Evolutionary conservation across 148 eudicot genomes (phyloP).

Genomic region (Rhododendron molle): DNA sequence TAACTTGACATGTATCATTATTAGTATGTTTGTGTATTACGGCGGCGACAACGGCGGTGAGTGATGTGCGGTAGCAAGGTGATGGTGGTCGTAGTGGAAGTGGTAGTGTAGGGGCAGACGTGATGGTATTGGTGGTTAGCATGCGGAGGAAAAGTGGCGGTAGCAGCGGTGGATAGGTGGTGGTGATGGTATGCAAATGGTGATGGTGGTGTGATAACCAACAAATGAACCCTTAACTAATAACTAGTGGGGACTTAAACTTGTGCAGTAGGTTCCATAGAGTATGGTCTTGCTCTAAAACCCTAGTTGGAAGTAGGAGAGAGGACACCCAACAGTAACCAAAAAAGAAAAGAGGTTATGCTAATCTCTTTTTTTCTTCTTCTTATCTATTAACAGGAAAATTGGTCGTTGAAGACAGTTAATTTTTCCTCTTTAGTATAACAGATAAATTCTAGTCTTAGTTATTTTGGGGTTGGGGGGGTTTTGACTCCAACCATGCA

Average conservation of each 20-base stretch:
- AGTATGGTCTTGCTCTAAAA: not conserved
- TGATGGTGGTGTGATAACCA: no score
- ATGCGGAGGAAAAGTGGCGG: not conserved
- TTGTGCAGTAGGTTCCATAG: not conserved
- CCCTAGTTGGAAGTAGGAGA: not conserved
- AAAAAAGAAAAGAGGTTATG: not conserved
- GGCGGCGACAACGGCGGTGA: fast-evolving
- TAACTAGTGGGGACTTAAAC: not conserved
- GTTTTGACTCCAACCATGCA: not conserved
- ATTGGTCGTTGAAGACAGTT: not conserved
- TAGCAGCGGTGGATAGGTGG: not conserved
- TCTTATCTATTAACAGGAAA: not conserved
- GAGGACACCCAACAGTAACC: not conserved
- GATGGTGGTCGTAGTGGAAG: not conserved
- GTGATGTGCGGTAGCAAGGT: no score
- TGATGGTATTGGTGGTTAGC: not conserved
- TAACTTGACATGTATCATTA: not conserved
- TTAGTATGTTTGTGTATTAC: not conserved
- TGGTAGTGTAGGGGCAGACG: no score
- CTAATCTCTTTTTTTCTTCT: not conserved
- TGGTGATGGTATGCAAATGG: not conserved
- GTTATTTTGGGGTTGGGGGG: not conserved
- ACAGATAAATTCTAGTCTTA: not conserved
- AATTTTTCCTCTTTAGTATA: not conserved
- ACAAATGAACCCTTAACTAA: not conserved